Base-by-base conservation (phyloP, 2,329 filamentous ascomycete species). In the Penicillium sp. region DNA sequence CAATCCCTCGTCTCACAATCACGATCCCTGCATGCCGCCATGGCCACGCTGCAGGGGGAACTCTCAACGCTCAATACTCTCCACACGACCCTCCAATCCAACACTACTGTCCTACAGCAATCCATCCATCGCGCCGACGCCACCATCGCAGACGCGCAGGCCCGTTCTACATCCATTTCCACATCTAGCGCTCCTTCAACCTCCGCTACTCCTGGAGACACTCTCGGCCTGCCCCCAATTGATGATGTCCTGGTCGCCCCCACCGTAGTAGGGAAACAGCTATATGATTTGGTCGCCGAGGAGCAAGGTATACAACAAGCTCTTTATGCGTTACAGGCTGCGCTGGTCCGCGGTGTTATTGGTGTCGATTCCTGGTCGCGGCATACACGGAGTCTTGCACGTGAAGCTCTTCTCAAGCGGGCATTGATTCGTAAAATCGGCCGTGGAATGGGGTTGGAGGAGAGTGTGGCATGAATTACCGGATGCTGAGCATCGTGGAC, bases 241-340 rank as follows among this genome's bases (percentile, higher is more conserved):
- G 94, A 99, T 72, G 92, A 96, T 59, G 83, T 97, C 35, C 81
- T 99, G 3, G 91, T 97, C n/a, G 91, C 93, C 3, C 92, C 93
- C 0, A 97, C 91, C 0, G 89, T 97, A 1, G 94, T 97, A 5
- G 91, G 90, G 0, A 93, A 93, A 64, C 94, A 99, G 79, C 79
- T 99, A 23, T 99, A 97, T 75, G 87, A 88, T 48, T 81, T 95
- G 2, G 90, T 93, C 29, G 91, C 92, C 1, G 94, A 99, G 71
- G 93, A 97, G 77, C 84, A 89, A 64, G 92, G 90, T 3, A 84
- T 96, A 48, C 89, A 89, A 33, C 93, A 97, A 72, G 89, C 91
- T 3, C 86, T 97, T 62, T 96, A 94, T 70, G 87, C 77, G 17
- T 69, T 79, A 57, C 80, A 78, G 59, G 72, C 73, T 45, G 79